Percentiles rank a stretch among this genome's conserved stretches.
Conservation (phyloP, 164 flowering plant species). For the Malania oleifera region DNA sequence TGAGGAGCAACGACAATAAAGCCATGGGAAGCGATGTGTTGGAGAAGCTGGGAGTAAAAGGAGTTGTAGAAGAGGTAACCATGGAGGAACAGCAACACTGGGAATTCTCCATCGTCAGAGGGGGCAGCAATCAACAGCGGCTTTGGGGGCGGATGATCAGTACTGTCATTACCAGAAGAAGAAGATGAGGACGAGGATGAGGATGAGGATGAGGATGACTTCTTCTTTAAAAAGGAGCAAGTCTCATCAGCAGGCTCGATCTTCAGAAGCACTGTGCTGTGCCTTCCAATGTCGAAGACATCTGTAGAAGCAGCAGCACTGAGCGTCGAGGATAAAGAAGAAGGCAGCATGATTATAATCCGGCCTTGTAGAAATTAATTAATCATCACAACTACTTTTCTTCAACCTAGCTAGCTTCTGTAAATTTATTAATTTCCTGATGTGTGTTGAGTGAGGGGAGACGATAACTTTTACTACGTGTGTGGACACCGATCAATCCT, state of each 20-base stretch:
- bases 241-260: slow-evolving; percentile 5
- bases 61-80: slow-evolving; percentile 73
- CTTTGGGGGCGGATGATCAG: slow-evolving; percentile 41
- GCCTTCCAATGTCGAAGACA: slow-evolving; percentile 25
- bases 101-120: slow-evolving; percentile 40
- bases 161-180: not conserved
- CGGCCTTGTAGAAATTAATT: too few relatives aligned
- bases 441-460: too few relatives aligned
- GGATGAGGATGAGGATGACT: too few relatives aligned
- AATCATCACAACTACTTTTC: too few relatives aligned
- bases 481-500: too few relatives aligned
- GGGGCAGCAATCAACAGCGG: slow-evolving; percentile 57
- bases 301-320: not conserved
- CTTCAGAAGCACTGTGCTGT: slow-evolving; percentile 9
- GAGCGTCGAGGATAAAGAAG: not conserved
- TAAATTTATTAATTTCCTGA: too few relatives aligned
- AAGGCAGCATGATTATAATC: slow-evolving; percentile 17
- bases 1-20: slow-evolving; percentile 90
- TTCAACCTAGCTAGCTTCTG: too few relatives aligned
- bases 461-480: too few relatives aligned
- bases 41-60: slow-evolving; percentile 80
- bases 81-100: slow-evolving; percentile 65
- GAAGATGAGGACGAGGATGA: slow-evolving; percentile 39
- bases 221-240: too few relatives aligned
- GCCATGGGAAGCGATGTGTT: slow-evolving; percentile 83